Base-by-base conservation (phyloP, 495 filamentous ascomycete genomes). In the Penicillium tannophilum region DNA sequence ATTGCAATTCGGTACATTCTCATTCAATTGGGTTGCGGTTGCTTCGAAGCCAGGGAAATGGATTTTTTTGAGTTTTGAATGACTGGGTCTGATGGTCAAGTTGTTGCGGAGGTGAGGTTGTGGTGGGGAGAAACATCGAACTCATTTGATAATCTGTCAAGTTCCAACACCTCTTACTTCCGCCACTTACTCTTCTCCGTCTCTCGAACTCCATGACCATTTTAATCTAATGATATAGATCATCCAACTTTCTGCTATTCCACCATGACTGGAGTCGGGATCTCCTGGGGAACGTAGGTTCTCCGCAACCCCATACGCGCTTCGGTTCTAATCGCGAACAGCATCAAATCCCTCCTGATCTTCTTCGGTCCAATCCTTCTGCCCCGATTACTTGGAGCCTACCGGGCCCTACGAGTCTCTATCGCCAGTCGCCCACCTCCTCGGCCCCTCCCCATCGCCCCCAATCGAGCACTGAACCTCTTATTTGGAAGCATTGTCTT, bases 351-450 rank as follows among this genome's bases (percentile, higher is more conserved):
- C 60, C 80, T 96, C 69, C 75, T 90, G 65, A 79, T 96, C 71
- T 87, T 94, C 77, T 89, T 97, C 72, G 93, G 84, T 0, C 93
- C 93, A n/a, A 74, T 94, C 54, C 71, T 96, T 59, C 74, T 97
- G 50, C 90, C 90, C 33, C 88, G 89, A 52, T 72, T 84, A 50
- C 77, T 96, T 59, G 74, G 73, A 56, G 87, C 85, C 76, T 93
- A 93, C 75, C 87, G 89, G 62, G 76, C 78, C 41, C 56, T 84
- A 2, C 83, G 84, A 63, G 76, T 84, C 49, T 76, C 86, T n/a
- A 73, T 90, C 53, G 64, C 73, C 7, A 67, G 61, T 24, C 84
- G 81, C 11, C 86, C 89, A 6, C 62, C 84, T 8, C 85, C 90
- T 2, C 72, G 73, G 45, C 67, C 75, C 16, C 56, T 81, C 0